phyloP scores from a whole-genome alignment of 345 rosid genomes.

The Eucalyptus microcorys region DNA sequence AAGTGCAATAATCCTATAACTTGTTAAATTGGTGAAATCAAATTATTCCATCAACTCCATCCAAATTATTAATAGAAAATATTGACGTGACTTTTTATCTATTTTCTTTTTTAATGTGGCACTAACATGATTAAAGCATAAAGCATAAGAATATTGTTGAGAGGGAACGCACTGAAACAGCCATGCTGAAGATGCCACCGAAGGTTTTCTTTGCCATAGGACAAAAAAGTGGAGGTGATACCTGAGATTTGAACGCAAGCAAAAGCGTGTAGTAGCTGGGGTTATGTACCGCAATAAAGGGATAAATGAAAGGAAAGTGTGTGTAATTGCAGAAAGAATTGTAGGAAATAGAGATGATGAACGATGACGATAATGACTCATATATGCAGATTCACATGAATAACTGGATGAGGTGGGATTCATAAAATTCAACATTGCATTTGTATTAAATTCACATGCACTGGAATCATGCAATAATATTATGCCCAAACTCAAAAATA shows the following conservation, averaged over 20 bases:
- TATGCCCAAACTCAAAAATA: not conserved
- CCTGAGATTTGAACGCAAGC: not conserved
- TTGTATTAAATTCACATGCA: not conserved
- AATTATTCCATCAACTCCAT: not conserved
- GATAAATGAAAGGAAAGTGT: not conserved
- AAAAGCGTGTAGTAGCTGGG: not conserved
- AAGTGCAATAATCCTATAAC: not conserved
- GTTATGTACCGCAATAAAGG: not conserved
- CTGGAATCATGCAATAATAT: too few relatives aligned
- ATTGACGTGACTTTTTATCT: not conserved
- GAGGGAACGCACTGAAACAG: not conserved
- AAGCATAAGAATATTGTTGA: not conserved
- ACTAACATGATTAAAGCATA: not conserved
- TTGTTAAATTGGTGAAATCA: accelerated
- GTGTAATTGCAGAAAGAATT: not conserved
- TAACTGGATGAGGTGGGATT: not conserved
- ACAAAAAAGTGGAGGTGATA: not conserved
- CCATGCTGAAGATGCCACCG: not conserved
- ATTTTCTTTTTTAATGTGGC: not conserved
- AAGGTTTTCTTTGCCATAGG: not conserved
- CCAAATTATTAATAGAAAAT: not conserved
- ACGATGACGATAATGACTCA: not conserved
- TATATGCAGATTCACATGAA: not conserved
- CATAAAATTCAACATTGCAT: not conserved
- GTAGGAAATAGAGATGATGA: not conserved